phyloP scores from a whole-genome alignment of 2,329 filamentous ascomycete genomes.

The Hypocrella siamensis region DNA sequence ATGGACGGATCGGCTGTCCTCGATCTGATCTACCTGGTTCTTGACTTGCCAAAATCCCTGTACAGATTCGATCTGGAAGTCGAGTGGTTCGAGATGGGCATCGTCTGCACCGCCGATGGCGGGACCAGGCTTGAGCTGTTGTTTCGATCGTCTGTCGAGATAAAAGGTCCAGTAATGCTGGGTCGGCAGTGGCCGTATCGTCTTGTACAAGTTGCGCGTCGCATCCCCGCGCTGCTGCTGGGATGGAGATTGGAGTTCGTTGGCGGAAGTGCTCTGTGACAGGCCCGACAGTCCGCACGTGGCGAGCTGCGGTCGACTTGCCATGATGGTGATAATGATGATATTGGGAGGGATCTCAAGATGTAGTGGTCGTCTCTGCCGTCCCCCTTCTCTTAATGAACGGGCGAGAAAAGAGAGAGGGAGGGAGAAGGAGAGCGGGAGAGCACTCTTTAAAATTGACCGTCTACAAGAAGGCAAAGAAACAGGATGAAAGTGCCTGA shows the following conservation, averaged over 20 bases:
- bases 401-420: neutral
- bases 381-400: neutral
- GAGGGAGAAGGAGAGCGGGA: neutral
- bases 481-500: no score
- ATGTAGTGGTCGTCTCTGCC: no score
- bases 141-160: conserved; percentile 38
- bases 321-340: conserved; percentile 25
- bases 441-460: no score
- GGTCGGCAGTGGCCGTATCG: conserved; percentile 55
- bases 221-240: conserved; percentile 61
- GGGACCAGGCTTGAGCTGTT: conserved; percentile 20
- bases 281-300: conserved; percentile 48
- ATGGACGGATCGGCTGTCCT: conserved; percentile 63
- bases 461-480: no score
- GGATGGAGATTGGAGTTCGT: conserved; percentile 51
- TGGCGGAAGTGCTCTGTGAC: conserved; percentile 41
- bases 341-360: no score
- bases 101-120: conserved; percentile 27
- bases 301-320: conserved; percentile 40
- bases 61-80: conserved; percentile 55
- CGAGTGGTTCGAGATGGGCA: conserved; percentile 44
- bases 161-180: conserved; percentile 70
- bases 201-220: conserved; percentile 69
- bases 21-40: conserved; percentile 65
- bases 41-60: conserved; percentile 77